Percentiles rank a stretch among this genome's conserved stretches.
Conservation (phyloP, 257 asterid species). For the Thymus quinquecostatus region DNA sequence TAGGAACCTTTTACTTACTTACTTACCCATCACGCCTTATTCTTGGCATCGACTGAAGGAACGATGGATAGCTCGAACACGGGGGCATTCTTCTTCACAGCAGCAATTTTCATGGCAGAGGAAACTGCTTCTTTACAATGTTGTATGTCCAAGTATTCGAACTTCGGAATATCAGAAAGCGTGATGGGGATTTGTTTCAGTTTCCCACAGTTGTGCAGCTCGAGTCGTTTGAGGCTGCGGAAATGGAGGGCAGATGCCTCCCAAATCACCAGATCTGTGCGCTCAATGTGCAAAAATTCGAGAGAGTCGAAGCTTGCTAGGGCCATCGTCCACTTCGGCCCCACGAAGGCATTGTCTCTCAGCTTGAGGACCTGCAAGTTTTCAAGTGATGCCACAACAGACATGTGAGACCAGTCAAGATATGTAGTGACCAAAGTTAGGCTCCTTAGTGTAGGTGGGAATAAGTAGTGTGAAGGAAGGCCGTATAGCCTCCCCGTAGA, state of each 20-base stretch:
- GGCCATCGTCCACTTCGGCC: conserved; percentile 2
- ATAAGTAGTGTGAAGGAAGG: conserved; percentile 38
- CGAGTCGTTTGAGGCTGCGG: conserved; percentile 28
- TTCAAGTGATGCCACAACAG: conserved; percentile 27
- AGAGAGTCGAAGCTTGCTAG: conserved; percentile 25
- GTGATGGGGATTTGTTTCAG: conserved; percentile 29
- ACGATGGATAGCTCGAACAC: conserved; percentile 33
- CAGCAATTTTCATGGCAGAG: conserved; percentile 28
- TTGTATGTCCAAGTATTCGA: conserved; percentile 26
- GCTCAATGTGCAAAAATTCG: conserved; percentile 31
- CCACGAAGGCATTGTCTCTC: conserved; percentile 36
- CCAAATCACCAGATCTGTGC: conserved; percentile 31
- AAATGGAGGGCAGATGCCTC: conserved; percentile 28
- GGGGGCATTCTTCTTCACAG: neutral
- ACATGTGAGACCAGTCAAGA: conserved; percentile 39
- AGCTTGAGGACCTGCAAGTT: conserved; percentile 38
- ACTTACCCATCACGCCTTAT: neutral
- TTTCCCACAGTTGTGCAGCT: conserved; percentile 32
- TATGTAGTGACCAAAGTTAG: conserved; percentile 33
- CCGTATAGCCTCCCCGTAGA: conserved; percentile 9
- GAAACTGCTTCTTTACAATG: conserved; percentile 16
- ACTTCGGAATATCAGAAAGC: conserved; percentile 32
- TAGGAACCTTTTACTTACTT: neutral
- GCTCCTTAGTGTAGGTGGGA: conserved; percentile 32
- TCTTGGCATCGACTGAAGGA: conserved; percentile 7